These are phyloP conservation scores for Xanthoconium separans DNA, from an alignment of 1,284 basidiomycete genomes.

Conservation along the genomic window DNA sequence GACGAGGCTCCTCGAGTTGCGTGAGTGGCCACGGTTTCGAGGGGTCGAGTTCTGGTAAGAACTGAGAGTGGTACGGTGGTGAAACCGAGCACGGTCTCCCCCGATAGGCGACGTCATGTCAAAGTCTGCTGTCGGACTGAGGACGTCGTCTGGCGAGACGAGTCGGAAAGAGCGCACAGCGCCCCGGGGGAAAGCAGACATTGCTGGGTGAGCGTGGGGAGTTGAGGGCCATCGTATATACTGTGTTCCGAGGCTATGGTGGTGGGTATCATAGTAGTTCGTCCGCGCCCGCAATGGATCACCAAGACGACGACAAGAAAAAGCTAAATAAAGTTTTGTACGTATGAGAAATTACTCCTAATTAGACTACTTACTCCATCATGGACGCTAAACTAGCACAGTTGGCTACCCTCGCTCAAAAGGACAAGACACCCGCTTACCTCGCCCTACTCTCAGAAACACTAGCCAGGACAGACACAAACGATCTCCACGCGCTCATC, in stretches of 20 bases:
- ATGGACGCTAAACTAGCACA: constrained; percentile 62
- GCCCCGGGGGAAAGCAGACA: too few species aligned
- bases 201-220: too few species aligned
- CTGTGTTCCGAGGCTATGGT: too few species aligned
- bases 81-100: constrained; percentile 35
- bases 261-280: too few species aligned
- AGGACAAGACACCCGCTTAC: constrained; percentile 82
- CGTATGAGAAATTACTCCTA: too few species aligned
- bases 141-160: too few species aligned
- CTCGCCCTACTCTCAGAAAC: constrained; percentile 56
- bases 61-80: constrained; percentile 20
- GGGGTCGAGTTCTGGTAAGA: constrained; percentile 52
- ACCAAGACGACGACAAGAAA: too few species aligned
- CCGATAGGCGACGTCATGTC: constrained; percentile 5
- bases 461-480: constrained; percentile 48
- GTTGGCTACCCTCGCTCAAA: constrained; percentile 66
- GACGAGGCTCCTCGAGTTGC: constrained; percentile 57
- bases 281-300: too few species aligned
- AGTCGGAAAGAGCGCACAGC: background rate
- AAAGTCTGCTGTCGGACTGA: background rate
- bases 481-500: constrained; percentile 66
- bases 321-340: too few species aligned
- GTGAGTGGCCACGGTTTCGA: constrained; percentile 46
- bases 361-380: too few species aligned
- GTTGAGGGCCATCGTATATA: too few species aligned